Evolutionary conservation across 2,329 filamentous ascomycete species (phyloP).

Genomic region (Scedosporium dehoogii): DNA sequence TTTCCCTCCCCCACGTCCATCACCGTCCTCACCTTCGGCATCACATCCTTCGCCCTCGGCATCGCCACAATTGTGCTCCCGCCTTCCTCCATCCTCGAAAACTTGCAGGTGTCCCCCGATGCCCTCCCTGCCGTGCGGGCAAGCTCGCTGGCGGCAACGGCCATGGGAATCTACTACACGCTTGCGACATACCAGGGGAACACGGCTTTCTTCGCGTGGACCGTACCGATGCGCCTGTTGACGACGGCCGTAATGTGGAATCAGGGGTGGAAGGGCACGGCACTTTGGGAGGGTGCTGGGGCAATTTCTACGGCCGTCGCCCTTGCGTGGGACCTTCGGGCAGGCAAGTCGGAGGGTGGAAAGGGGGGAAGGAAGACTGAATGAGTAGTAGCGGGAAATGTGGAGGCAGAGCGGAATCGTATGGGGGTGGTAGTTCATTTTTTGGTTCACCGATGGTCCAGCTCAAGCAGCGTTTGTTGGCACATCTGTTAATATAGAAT

Average conservation of each 20-base stretch:
- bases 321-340: too few relatives aligned
- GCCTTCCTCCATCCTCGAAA: not conserved
- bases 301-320: conserved; percentile 11
- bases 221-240: conserved; percentile 20
- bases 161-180: conserved; percentile 22
- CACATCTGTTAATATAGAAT: too few relatives aligned
- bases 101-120: conserved; percentile 7
- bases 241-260: conserved; percentile 18
- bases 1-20: not conserved
- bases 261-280: conserved; percentile 17
- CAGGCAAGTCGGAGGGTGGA: too few relatives aligned
- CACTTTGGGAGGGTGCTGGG: conserved; percentile 19
- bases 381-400: too few relatives aligned
- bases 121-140: conserved; percentile 8
- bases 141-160: conserved; percentile 18
- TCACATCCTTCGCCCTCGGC: conserved; percentile 14
- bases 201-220: conserved; percentile 18
- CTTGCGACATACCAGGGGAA: conserved; percentile 22
- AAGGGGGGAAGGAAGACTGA: too few relatives aligned
- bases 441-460: too few relatives aligned
- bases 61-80: conserved; percentile 6
- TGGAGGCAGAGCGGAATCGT: too few relatives aligned
- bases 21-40: conserved; percentile 15
- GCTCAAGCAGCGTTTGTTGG: too few relatives aligned
- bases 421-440: too few relatives aligned